These are phyloP conservation scores for Plasmodium knowlesi DNA, from an alignment of 169 alveolate genomes.

Conservation along the genomic window DNA sequence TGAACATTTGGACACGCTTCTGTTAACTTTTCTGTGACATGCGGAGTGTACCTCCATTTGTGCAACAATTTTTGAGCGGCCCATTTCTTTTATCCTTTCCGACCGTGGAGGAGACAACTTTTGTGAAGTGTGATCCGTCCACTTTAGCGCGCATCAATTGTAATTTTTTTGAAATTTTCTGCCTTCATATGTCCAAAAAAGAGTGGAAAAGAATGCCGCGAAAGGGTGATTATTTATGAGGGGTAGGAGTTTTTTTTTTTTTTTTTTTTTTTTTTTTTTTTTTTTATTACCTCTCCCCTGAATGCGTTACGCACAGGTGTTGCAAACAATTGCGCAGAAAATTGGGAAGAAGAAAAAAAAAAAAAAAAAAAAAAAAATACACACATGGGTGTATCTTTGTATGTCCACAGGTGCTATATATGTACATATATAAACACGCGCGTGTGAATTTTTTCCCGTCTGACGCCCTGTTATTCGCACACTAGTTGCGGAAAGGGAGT, in stretches of 20 bases:
- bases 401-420: neutral
- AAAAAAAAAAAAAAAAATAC: neutral
- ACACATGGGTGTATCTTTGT: neutral
- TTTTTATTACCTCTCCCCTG: neutral
- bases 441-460: neutral
- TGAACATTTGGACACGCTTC: neutral
- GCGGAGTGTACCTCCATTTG: neutral
- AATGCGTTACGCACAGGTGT: neutral
- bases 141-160: neutral
- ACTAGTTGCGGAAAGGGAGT: neutral
- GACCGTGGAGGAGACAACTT: neutral
- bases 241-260: neutral
- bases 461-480: neutral
- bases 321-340: neutral
- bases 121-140: neutral
- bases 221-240: neutral
- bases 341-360: neutral
- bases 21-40: neutral
- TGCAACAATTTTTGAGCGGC: neutral
- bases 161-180: neutral
- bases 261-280: slow-evolving; percentile 1
- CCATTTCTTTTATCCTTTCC: neutral
- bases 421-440: neutral
- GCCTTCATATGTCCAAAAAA: neutral
- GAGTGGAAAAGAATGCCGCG: neutral